Percentiles rank a stretch among this genome's conserved stretches.
Evolutionary conservation across 176 grass and related monocot genomes (phyloP).

Genomic region (Eragrostis curvula): DNA sequence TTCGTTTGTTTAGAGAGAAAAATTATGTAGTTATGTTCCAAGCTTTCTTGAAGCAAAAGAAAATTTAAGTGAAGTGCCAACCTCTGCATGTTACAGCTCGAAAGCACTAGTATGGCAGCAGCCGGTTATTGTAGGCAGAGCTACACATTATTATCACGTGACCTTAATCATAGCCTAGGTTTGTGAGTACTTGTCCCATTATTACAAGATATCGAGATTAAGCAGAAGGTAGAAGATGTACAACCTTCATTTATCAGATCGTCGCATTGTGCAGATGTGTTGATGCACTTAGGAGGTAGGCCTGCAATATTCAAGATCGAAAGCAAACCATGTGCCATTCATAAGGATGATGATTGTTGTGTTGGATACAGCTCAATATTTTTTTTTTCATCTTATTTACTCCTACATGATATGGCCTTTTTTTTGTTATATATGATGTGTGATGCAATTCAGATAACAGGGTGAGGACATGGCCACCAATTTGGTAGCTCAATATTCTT

Average conservation of each 20-base stretch:
- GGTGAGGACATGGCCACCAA: too few relatives aligned
- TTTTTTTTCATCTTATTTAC: too few relatives aligned
- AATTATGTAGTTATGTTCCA: background rate
- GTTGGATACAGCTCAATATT: background rate
- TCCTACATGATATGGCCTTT: too few relatives aligned
- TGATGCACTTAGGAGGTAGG: background rate
- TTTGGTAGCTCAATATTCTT: too few relatives aligned
- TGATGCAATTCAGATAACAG: too few relatives aligned
- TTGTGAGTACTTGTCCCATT: background rate
- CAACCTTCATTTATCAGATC: background rate
- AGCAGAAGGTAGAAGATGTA: background rate
- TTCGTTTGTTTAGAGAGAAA: background rate
- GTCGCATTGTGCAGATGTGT: background rate
- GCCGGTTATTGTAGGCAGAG: background rate
- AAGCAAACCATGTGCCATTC: background rate
- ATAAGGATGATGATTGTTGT: background rate
- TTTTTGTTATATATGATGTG: too few relatives aligned
- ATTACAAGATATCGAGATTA: background rate
- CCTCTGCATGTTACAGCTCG: background rate
- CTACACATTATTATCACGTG: slow-evolving; percentile 32
- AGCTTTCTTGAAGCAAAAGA: too few relatives aligned
- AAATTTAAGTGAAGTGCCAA: background rate
- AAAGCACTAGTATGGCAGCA: background rate
- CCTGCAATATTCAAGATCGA: background rate
- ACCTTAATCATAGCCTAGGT: slow-evolving; percentile 7